Base-by-base conservation (phyloP, 768 basidiomycete genomes). In the Obba rivulosa region DNA sequence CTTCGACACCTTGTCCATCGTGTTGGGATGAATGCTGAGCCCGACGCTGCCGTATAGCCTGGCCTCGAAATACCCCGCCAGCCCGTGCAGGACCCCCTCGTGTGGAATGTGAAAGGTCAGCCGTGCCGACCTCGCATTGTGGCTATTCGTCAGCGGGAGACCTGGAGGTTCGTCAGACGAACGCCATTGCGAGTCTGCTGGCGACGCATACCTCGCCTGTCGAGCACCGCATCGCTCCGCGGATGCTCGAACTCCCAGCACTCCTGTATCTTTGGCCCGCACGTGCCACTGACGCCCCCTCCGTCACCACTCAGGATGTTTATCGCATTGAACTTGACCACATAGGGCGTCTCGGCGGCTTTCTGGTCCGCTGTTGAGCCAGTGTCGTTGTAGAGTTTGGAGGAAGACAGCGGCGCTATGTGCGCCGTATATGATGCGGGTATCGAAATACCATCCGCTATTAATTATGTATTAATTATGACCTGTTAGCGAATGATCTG, bases 201-300 rank as follows among this genome's bases (percentile, higher is more conserved):
- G 8, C 38, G 18, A 45, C 39, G 46, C 70, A 49, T 53, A 88
- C 92, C 92, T 66, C 73, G 73, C 17, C 73, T 66, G 62, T 95
- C 83, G 5, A 92, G 67, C 0, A 87, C 79, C 1, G 83, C 75
- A 61, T 95, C 91, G 46, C 78, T 75, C 50, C 91, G 71, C 1
- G 96, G 95, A 69, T 99, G 96, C 54, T 89, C 90, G 65, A 98
- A 99, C 54, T 88, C 85, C 96, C 96, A 99, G 57, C 95, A 98
- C 58, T 92, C 88, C 65, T 98, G 96, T 31, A 96, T 76, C 55
- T 81, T 80, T 2, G 83, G 75, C 13, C 93, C 92, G 69, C 89
- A 92, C 40, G 79, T 75, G 16, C 80, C 81, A 57, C 74, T 71
- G 31, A 72, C 56, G 36, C 79, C 77, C 23, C 78, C 77, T 39